Conservation (phyloP, 2,329 filamentous ascomycete species). For the Ascomycota sp. region DNA sequence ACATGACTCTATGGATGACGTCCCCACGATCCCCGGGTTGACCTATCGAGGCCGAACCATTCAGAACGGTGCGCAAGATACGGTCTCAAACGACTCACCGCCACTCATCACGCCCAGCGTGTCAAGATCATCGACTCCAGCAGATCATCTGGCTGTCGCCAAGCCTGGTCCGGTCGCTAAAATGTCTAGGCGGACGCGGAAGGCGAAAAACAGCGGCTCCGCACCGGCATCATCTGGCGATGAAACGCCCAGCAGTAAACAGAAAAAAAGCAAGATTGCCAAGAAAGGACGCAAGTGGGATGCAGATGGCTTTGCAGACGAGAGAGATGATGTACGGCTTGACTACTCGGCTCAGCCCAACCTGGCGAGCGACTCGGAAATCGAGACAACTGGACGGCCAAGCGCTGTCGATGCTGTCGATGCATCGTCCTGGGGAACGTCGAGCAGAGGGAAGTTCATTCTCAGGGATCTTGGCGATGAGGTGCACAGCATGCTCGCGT, state of each 20-base stretch:
- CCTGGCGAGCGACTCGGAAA: conserved; percentile 29
- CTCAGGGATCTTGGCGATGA: conserved; percentile 84
- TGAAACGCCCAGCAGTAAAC: conserved; percentile 37
- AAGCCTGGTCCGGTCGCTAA: conserved; percentile 56
- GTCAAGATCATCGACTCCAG: conserved; percentile 60
- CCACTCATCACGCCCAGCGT: conserved; percentile 48
- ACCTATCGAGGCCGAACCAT: conserved; percentile 17
- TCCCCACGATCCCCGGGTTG: conserved; percentile 14
- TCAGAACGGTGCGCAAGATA: conserved; percentile 12
- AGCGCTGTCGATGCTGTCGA: conserved; percentile 52
- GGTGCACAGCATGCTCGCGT: conserved; percentile 68
- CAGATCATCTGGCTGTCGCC: conserved; percentile 40
- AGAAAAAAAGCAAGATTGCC: conserved; percentile 38
- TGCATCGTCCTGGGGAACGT: conserved; percentile 65
- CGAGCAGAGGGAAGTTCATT: conserved; percentile 75
- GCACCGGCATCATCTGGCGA: conserved; percentile 62
- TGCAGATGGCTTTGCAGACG: conserved; percentile 66
- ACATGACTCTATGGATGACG: conserved; percentile 7
- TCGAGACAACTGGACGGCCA: conserved; percentile 24
- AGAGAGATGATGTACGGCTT: conserved; percentile 50
- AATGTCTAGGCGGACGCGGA: conserved; percentile 59
- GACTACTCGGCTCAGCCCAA: conserved; percentile 62
- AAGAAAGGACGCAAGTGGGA: conserved; percentile 91
- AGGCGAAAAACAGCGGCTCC: conserved; percentile 40
- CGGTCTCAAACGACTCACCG: conserved; percentile 41